phyloP scores from a whole-genome alignment of 768 basidiomycete genomes.

The Boletus bicolor region DNA sequence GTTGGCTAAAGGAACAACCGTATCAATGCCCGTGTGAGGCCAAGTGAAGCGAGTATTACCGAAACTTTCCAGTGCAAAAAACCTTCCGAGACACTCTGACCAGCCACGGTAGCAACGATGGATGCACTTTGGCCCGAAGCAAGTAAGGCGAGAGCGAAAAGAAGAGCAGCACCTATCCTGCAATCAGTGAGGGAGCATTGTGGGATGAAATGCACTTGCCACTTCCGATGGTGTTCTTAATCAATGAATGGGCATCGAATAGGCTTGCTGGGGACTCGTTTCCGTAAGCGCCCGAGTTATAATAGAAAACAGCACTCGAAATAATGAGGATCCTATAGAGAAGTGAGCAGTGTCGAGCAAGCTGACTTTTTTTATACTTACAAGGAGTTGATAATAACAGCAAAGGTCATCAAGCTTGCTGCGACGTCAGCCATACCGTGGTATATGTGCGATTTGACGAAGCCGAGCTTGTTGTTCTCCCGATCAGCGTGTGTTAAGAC shows the following conservation, averaged over 20 bases:
- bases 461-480: slow-evolving; percentile 52
- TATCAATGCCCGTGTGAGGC: slow-evolving; percentile 25
- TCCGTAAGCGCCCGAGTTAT: slow-evolving; percentile 40
- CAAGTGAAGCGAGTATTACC: slow-evolving; percentile 36
- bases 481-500: slow-evolving; percentile 49
- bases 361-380: slow-evolving; percentile 31
- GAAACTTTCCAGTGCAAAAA: slow-evolving; percentile 85
- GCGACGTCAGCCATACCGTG: slow-evolving; percentile 68
- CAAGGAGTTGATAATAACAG: slow-evolving; percentile 85
- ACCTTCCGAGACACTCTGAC: slow-evolving; percentile 88
- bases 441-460: slow-evolving; percentile 60
- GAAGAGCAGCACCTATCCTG: slow-evolving; percentile 64
- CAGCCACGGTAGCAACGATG: slow-evolving; percentile 85
- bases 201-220: slow-evolving; percentile 37
- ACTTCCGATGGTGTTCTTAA: slow-evolving; percentile 63
- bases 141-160: slow-evolving; percentile 86
- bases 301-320: slow-evolving; percentile 79
- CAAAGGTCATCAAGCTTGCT: slow-evolving; percentile 72
- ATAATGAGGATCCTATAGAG: slow-evolving; percentile 69
- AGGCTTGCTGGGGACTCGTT: slow-evolving; percentile 59
- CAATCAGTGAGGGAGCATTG: background rate
- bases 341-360: background rate
- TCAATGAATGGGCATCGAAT: slow-evolving; percentile 79
- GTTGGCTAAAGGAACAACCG: slow-evolving; percentile 48
- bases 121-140: slow-evolving; percentile 87